These are phyloP conservation scores for Entophlyctis luteolus DNA, from an alignment of 192 early-diverging fungal species.

Conservation along the genomic window DNA sequence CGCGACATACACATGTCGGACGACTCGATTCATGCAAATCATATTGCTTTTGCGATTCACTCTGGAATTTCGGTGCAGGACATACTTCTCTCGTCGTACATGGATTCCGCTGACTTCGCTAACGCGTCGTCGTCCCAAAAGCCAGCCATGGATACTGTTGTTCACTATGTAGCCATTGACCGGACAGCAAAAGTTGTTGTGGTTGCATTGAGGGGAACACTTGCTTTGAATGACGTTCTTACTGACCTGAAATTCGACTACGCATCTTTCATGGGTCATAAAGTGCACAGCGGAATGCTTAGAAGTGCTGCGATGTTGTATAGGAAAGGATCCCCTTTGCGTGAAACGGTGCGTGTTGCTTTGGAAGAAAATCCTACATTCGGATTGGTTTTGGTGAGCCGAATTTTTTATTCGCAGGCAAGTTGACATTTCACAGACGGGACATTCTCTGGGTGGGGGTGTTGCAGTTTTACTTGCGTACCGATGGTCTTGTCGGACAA, in stretches of 20 bases:
- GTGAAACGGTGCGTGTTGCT: constrained; percentile 65
- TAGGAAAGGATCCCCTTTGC: constrained; percentile 62
- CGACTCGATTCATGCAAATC: constrained; percentile 41
- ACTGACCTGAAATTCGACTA: constrained; percentile 44
- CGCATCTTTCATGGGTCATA: constrained; percentile 31
- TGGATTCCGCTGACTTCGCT: neutral
- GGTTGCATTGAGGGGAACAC: constrained; percentile 47
- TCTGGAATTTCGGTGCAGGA: constrained; percentile 46
- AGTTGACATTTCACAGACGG: constrained; percentile 50
- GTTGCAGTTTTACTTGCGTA: constrained; percentile 74
- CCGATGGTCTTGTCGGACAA: constrained; percentile 19
- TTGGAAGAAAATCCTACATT: constrained; percentile 72
- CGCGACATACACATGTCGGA: constrained; percentile 38
- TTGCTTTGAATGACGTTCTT: constrained; percentile 46
- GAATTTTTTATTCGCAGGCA: neutral
- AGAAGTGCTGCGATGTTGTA: constrained; percentile 72
- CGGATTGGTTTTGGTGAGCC: constrained; percentile 48
- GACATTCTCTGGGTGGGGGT: constrained; percentile 82
- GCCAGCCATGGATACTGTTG: constrained; percentile 34
- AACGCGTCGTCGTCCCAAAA: neutral
- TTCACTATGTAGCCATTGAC: constrained; percentile 49
- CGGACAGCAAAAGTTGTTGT: constrained; percentile 39
- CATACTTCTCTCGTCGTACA: constrained; percentile 44
- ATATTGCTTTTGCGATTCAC: constrained; percentile 49
- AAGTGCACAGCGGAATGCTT: constrained; percentile 82